Base-by-base conservation (phyloP, 106 monocot genomes). In the Dioscorea alata region DNA sequence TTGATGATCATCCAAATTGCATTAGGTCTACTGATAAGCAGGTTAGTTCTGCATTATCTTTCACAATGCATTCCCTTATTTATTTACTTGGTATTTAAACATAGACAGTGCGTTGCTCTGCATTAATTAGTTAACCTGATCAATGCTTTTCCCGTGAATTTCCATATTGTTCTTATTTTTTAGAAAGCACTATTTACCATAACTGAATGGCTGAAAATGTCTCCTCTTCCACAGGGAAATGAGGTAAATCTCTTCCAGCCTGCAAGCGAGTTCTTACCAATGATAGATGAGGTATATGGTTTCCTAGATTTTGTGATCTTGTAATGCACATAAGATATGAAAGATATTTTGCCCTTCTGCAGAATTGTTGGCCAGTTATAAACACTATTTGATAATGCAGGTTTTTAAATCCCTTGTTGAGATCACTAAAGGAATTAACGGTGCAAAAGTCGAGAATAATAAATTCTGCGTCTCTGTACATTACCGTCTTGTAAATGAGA, bases 401-500 rank as follows among this genome's bases (percentile, higher is more conserved):
- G 72, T 79, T 18, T 76, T 64, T 56, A 68, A 9, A 75, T 68
- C 69, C 61, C 90, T 90, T 31, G 33, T 81, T 50, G 70, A 86
- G 59, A 74, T 71, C 58, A 79, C 81, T 6, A 79, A 86, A 57
- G 83, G 72, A 17, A 84, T 90, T 17, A 50, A 78, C 64, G 90
- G 90, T 64, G 86, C 78, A 59, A 78, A 60, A 31, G 81, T 90
- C 24, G 90, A 90, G 69, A 83, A 83, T 51, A 90, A 90, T 60
- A 90, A 81, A 64, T 90, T 90, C 24, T 90, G 86, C 53, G 81
- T 81, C 53, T 90, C 90, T 65, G 84, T 90, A 50, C 90, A 90
- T 79, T 86, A 86, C 65, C 90, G 90, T 50, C 77, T 77, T 61
- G 90, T 90, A 67, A 69, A 82, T 24, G 73, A 73, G 34, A 82